phyloP scores from a whole-genome alignment of 225 moss, liverwort and hornwort genomes.

The Climacium dendroides region DNA sequence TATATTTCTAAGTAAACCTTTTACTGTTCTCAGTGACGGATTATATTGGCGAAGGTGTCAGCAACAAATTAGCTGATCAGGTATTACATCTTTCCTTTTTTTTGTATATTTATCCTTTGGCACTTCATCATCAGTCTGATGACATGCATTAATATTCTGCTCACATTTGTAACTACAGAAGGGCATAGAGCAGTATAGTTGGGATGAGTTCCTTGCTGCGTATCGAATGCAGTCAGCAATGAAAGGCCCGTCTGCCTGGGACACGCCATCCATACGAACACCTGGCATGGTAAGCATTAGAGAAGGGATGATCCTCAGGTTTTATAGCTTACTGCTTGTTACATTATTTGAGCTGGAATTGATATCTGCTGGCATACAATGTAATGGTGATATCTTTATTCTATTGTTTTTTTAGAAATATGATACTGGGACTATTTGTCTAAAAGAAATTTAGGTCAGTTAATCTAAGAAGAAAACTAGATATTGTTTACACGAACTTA shows the following conservation, averaged over 20 bases:
- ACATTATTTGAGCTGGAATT: background rate
- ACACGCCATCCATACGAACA: slow-evolving; percentile 39
- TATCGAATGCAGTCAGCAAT: slow-evolving; percentile 41
- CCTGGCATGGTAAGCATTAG: slow-evolving; percentile 37
- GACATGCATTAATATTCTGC: background rate
- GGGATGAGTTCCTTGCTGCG: slow-evolving; percentile 39
- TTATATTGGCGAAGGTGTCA: slow-evolving; percentile 16
- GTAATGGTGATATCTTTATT: background rate
- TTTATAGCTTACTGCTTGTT: background rate
- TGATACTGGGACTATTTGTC: background rate
- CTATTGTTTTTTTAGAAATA: background rate
- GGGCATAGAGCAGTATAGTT: slow-evolving; percentile 36
- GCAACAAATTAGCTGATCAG: slow-evolving; percentile 25
- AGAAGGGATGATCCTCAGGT: background rate
- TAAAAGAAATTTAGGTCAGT: too few species aligned
- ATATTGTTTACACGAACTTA: background rate
- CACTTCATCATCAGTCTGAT: background rate
- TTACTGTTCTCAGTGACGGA: slow-evolving; percentile 14
- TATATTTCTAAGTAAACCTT: background rate
- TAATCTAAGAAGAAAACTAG: background rate
- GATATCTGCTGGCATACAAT: background rate
- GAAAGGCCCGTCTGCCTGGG: slow-evolving; percentile 25
- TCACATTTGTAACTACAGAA: slow-evolving; percentile 2
- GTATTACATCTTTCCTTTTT: background rate
- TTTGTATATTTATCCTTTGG: background rate